Evolutionary conservation across 805 yeast species (phyloP).

Genomic region (Lachancea nothofagi): DNA sequence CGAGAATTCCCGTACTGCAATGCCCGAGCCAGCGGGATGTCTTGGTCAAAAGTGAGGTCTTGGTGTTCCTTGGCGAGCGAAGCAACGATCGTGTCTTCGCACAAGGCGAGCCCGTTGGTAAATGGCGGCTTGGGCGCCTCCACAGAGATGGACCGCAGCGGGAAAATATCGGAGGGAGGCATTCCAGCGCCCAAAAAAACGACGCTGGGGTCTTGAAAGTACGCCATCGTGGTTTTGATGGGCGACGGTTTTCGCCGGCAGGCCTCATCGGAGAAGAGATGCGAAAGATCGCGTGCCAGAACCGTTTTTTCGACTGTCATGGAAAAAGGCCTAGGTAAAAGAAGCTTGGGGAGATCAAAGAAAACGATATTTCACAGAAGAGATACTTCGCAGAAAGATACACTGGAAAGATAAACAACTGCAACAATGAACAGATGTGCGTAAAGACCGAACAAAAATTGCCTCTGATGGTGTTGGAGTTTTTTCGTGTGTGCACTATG

Average conservation of each 20-base stretch:
- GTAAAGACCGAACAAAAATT: no score
- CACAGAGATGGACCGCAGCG: slow-evolving; percentile 60
- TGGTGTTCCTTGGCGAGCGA: slow-evolving; percentile 23
- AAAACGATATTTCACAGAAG: not conserved
- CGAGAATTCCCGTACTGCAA: slow-evolving; percentile 73
- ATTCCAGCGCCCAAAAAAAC: slow-evolving; percentile 80
- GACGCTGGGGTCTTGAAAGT: slow-evolving; percentile 54
- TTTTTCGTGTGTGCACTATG: no score
- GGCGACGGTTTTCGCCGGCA: slow-evolving; percentile 44
- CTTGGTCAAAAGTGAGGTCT: slow-evolving; percentile 19
- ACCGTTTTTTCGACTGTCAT: slow-evolving; percentile 3
- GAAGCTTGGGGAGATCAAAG: not conserved
- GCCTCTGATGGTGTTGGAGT: no score
- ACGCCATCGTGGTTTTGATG: slow-evolving; percentile 64
- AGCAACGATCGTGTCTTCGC: slow-evolving; percentile 1
- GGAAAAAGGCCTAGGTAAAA: not conserved
- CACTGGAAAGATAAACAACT: no score
- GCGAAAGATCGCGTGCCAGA: slow-evolving; percentile 47
- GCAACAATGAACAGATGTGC: no score
- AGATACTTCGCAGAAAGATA: no score
- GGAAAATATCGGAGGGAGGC: slow-evolving; percentile 72
- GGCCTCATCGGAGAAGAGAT: slow-evolving; percentile 44
- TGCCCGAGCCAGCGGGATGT: slow-evolving; percentile 59
- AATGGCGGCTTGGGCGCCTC: slow-evolving; percentile 57
- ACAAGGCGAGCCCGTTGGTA: slow-evolving; percentile 50